Evolutionary conservation across 108 stramenopile species (phyloP), one percentile per base, ranked within the genome.

Genomic region (Nannochloropsis oceanica): DNA sequence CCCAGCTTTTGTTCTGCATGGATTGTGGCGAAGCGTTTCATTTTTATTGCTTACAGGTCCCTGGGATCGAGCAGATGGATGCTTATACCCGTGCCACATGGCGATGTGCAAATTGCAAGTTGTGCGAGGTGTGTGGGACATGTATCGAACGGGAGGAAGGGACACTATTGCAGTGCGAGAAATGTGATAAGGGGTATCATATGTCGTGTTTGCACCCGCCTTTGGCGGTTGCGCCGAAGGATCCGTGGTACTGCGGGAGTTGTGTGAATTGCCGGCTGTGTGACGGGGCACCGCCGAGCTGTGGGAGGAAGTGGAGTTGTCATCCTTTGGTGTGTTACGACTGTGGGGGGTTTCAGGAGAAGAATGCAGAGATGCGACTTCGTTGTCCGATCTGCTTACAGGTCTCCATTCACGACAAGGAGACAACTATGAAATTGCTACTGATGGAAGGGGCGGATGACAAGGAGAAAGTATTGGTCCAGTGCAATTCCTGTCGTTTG

Each of bases 1-100:
- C 24, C 2, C 25, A 24, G 46, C 91, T 95, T 91, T 86, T 95
- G 13, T 95, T 94, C 83, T 96, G 96, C 83, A 90, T 93, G 14
- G 94, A 96, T 87, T 96, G 96, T 85, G 96, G 96, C 42, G 96
- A 96, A 90, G 92, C 93, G 20, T 94, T 92, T 81, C 96, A 96
- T 87, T 88, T 91, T 25, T 94, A 93, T 83, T 96, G 96, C 92
- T 92, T 90, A 79, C 90, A 90, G 34, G 93, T 93, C 11, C 95
- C 94, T 12, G 89, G 94, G 43, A 90, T 90, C 80, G n/a, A 73
- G n/a, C 89, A 91, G 82, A 94, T 94, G 93, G 89, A 92, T 81
- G 46, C 25, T 18, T 85, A 88, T 43, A 89, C 94, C 13, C 92
- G 92, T 27, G 92, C 92, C 50, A 90, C 91, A 13, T 96, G 96